Evolutionary conservation across 305 asterid species (phyloP), one percentile per base, ranked within the genome.

Genomic region (Plantago lanceolata): DNA sequence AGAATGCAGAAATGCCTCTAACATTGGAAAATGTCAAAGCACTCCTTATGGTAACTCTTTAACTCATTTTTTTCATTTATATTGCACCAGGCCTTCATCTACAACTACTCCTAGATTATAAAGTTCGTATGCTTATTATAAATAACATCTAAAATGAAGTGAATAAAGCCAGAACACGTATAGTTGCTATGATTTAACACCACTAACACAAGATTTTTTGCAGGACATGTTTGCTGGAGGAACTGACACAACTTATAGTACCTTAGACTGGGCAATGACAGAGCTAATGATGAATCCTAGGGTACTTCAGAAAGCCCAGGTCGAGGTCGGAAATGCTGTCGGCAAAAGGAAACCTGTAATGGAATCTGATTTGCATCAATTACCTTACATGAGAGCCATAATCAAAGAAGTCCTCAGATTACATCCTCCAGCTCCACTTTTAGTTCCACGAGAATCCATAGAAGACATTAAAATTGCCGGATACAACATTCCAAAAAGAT

Each of bases 11-110:
- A 31, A 61, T 69, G 31, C 77, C 81, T 3, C 83, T 87, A 62
- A 80, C 86, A 15, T 71, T 77, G 75, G 92, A 87, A 63, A 79
- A 79, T 35, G 76, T 87, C 47, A 87, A 87, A 75, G 93, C 88
- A 20, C 70, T 87, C 21, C 80, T 85, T 40, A 50, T 85, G 88
- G 94, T 83, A 37, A 31, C 12, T 12, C 47, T n/a, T 57, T 8
- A 57, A 8, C 21, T 57, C 20, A n/a, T 57, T 16, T 6, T 5
- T n/a, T n/a, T n/a, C n/a, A n/a, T n/a, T n/a, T n/a, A n/a, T 29
- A 1, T 57, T 15, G 40, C 59, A 49, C 24, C 28, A 24, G 28
- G 3, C 1, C 28, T 24, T 24, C 28, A 1, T 3, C 28, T 24
- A 24, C 3, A 24, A 24, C 28, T 24, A 24, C 28, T 24, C 28